Conservation (phyloP, 306 rosid genomes). For the Casuarina cunninghamiana region DNA sequence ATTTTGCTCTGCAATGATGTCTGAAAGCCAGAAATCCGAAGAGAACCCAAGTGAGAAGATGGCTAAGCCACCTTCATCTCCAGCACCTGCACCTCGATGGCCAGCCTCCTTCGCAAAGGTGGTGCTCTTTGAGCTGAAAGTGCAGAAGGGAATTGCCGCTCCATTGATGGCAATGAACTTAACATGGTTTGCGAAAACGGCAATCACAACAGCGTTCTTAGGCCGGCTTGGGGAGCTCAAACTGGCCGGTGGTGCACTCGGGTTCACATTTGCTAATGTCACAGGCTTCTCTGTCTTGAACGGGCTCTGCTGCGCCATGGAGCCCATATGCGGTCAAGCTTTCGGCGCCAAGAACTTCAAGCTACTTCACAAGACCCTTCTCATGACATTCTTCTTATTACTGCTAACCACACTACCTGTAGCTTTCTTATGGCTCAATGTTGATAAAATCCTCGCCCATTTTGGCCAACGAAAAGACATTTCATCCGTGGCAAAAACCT, state of each 20-base stretch:
- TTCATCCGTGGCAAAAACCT: slow-evolving; percentile 50
- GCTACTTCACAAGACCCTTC: slow-evolving; percentile 84
- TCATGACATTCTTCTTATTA: slow-evolving; percentile 61
- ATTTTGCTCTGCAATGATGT: slow-evolving; percentile 35
- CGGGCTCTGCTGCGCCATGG: slow-evolving; percentile 86
- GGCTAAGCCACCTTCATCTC: slow-evolving; percentile 20
- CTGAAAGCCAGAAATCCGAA: slow-evolving; percentile 37
- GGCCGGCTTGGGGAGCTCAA: slow-evolving; percentile 75
- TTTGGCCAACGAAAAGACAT: slow-evolving; percentile 76
- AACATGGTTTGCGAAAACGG: slow-evolving; percentile 74
- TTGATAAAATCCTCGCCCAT: slow-evolving; percentile 63
- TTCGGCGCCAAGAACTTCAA: slow-evolving; percentile 68
- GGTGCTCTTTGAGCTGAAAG: slow-evolving; percentile 53
- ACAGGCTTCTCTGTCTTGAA: slow-evolving; percentile 85
- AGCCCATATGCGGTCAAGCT: slow-evolving; percentile 95
- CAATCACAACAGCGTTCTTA: slow-evolving; percentile 78
- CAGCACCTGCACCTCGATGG: slow-evolving; percentile 27
- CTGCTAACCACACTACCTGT: slow-evolving; percentile 58
- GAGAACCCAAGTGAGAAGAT: slow-evolving; percentile 29
- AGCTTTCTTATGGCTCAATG: slow-evolving; percentile 77
- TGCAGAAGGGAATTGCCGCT: slow-evolving; percentile 53
- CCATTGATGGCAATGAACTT: slow-evolving; percentile 81
- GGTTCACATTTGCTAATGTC: slow-evolving; percentile 88
- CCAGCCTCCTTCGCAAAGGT: slow-evolving; percentile 19
- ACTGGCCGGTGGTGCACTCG: slow-evolving; percentile 79